Evolutionary conservation across 106 monocot species (phyloP), one percentile per base, ranked within the genome.

Genomic region (Chionographis japonica): DNA sequence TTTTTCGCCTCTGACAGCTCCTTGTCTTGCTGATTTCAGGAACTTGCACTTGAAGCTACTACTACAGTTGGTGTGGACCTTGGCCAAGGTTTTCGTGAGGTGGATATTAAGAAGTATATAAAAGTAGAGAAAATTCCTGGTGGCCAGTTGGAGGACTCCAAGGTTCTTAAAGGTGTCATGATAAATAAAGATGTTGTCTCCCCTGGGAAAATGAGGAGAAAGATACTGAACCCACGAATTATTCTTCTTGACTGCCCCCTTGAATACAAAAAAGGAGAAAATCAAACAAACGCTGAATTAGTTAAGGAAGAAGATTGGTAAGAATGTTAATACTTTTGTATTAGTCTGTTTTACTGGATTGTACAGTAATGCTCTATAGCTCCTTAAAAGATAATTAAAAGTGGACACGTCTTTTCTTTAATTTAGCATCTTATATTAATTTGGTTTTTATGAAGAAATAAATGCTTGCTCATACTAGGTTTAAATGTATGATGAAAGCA

Each of bases 181-280:
- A 61, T 92, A 51, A 95, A 95, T 73, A 95, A 95, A 75, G 95
- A 95, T 80, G 86, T 95, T 54, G 92, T 95, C 69, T 84, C 92
- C 36, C 95, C 95, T 64, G 95, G 95, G n/a, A 92, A 92, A 81
- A 95, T 92, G 95, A 83, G 82, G 55, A 84, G 95, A 46, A 95
- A 83, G 74, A 92, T 95, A 76, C 17, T 86, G 60, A 95, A 95
- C 60, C 95, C 95, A 39, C 79, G 95, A 0, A 92, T 95, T 55
- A 95, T 95, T 69, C 89, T 95, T 13, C 92, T 92, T 66, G 95
- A 95, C 69, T 92, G 86, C 68, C 95, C 92, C 17, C 84, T 95
- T 71, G 95, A 97, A 73, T 95, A 95, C 66, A 95, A 95, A 68
- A 95, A 95, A 71, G 95, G 92, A 66, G 95, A 95, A 78, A 95